Evolutionary conservation across 1,139 yeast species (phyloP), one percentile per base, ranked within the genome.

Genomic region (Suhomyces ambrosiae): DNA sequence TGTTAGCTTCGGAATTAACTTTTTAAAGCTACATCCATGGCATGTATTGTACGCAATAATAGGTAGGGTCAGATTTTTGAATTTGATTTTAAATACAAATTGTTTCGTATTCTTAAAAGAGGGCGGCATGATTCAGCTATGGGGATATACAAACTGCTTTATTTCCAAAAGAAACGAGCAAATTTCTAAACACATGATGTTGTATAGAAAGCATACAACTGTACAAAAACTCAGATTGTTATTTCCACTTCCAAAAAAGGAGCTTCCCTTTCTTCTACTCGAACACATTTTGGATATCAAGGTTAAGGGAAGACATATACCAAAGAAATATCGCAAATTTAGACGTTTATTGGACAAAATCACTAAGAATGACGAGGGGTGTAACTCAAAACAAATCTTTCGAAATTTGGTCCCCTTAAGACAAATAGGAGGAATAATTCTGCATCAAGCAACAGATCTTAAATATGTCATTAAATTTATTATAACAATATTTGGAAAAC

Each of bases 391-490:
- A 1, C 55, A 60, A 22, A 54, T 67, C 1, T 52, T 53, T 23
- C 55, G 53, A 13, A 44, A 53, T 1, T 40, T 60, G 7, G 56
- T 66, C 23, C 43, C 52, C 1, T 16, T 16, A 7, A 27, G 35
- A 5, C 11, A 25, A 13, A 29, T 38, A 2, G 39, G 35, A 3
- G 28, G 33, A 7, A 27, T 38, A 5, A 35, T 61, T 17, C 47
- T 57, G 13, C 52, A 52, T 26, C 54, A 38, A 16, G 53, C 65
- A 0, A 54, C 68, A 1, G 41, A 55, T 2, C 47, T 55, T 17
- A 43, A 48, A 9, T 30, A 44, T 0, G 78, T 82, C 0, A 48
- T 69, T 0, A 58, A 52, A 31, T 74, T 78, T 45, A 52, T 76
- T 1, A 47, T 71, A 2, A 51, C 65, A 0, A 41, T 78, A 0